phyloP scores from a whole-genome alignment of 1,139 yeast genomes.

The Zygosaccharomyces sapae region DNA sequence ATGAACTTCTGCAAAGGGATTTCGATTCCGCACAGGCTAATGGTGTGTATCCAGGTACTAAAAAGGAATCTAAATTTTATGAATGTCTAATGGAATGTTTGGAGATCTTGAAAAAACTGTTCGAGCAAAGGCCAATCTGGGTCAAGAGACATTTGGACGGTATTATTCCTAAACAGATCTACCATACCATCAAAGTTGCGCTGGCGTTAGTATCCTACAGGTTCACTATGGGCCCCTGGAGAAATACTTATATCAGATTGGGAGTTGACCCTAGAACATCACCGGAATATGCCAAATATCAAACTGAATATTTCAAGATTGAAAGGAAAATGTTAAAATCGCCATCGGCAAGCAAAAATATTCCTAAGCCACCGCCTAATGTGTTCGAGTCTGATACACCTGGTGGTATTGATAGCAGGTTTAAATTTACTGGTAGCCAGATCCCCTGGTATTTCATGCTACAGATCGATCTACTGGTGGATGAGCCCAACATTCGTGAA shows the following conservation, averaged over 20 bases:
- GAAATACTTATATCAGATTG: conserved; percentile 75
- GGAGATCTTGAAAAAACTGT: conserved; percentile 48
- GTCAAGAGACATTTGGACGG: conserved; percentile 68
- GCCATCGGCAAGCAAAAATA: conserved; percentile 43
- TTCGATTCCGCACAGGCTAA: conserved; percentile 34
- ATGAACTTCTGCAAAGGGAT: conserved; percentile 40
- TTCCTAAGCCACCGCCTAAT: conserved; percentile 36
- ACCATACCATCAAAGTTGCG: conserved; percentile 61
- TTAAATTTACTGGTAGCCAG: conserved; percentile 68
- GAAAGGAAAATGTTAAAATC: conserved; percentile 31
- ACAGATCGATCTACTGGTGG: conserved; percentile 79
- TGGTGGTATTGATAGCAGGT: conserved; percentile 39
- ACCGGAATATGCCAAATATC: conserved; percentile 57
- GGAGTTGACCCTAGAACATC: conserved; percentile 74
- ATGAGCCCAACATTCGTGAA: conserved; percentile 52
- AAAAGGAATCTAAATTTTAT: conserved; percentile 37
- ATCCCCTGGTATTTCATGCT: conserved; percentile 68
- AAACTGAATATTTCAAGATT: conserved; percentile 71
- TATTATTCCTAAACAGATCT: conserved; percentile 50
- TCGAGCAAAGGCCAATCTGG: conserved; percentile 79
- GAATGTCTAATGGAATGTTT: conserved; percentile 42
- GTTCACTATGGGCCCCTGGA: conserved; percentile 90
- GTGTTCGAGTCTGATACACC: conserved; percentile 34
- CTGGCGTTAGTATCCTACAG: conserved; percentile 79
- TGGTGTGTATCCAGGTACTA: conserved; percentile 33